phyloP scores from a whole-genome alignment of 208 protist species.

The Strigomonas galati region DNA sequence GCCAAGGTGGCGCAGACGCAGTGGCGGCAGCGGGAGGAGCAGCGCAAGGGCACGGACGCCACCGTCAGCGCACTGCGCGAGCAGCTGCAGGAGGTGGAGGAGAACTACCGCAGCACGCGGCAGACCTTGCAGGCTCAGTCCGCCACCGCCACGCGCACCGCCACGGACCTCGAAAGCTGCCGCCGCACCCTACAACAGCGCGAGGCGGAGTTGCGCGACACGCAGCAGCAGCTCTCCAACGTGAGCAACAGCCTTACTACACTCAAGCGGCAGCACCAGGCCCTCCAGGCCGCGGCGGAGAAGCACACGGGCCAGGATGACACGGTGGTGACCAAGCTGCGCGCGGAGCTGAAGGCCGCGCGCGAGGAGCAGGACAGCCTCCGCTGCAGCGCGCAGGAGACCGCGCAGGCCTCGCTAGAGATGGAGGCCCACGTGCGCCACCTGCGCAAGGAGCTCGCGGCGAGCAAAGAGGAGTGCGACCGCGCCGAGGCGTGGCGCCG shows the following conservation, averaged over 20 bases:
- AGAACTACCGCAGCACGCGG: background rate
- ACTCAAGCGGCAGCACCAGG: background rate
- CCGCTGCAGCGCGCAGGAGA: no score
- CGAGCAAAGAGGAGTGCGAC: background rate
- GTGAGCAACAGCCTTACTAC: background rate
- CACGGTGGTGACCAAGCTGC: background rate
- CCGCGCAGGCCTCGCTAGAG: background rate
- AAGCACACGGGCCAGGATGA: background rate
- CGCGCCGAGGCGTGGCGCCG: conserved; percentile 6
- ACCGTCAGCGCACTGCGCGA: background rate
- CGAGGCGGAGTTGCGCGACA: background rate
- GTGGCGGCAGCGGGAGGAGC: conserved; percentile 17
- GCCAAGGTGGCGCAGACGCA: background rate
- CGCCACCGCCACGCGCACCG: background rate
- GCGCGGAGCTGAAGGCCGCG: conserved; percentile 20
- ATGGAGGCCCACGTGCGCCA: conserved; percentile 18
- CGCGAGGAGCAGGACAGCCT: no score
- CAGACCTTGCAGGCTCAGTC: background rate
- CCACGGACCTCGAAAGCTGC: background rate
- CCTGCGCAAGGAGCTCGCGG: conserved; percentile 11
- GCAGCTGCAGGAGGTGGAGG: conserved; percentile 5
- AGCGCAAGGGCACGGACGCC: background rate
- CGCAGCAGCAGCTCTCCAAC: background rate
- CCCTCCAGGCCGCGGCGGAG: background rate
- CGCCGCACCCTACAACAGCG: background rate